Percentiles rank a stretch among this genome's conserved stretches.
Evolutionary conservation across 2,329 filamentous ascomycete species (phyloP).

Genomic region (Bisporella sp.): DNA sequence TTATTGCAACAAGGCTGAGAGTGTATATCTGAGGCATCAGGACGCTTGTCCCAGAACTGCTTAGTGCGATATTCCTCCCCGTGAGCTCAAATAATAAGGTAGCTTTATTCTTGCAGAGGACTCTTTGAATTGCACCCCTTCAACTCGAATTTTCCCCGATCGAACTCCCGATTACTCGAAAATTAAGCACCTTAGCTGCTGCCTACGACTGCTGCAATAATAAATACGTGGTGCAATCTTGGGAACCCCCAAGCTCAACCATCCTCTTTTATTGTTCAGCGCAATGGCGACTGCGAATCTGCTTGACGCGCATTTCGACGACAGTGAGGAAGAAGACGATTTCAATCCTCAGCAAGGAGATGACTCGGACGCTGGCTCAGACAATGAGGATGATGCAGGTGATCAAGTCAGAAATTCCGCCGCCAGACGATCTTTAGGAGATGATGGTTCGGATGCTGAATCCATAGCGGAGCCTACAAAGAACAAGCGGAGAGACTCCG

Average conservation of each 20-base stretch:
- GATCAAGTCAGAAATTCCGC: constrained; percentile 22
- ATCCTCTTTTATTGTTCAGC: neutral
- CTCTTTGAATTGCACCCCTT: too few species aligned
- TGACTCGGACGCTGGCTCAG: constrained; percentile 53
- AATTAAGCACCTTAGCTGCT: neutral
- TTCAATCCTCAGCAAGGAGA: constrained; percentile 80
- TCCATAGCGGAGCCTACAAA: constrained; percentile 30
- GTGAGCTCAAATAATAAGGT: too few species aligned
- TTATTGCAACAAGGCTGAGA: too few species aligned
- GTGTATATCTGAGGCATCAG: too few species aligned
- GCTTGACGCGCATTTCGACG: constrained; percentile 32
- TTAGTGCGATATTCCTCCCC: too few species aligned
- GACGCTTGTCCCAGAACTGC: too few species aligned
- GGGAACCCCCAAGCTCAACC: neutral
- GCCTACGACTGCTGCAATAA: constrained; percentile 2
- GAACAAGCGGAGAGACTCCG: constrained; percentile 13
- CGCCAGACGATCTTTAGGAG: constrained; percentile 28
- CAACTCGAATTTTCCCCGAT: too few species aligned
- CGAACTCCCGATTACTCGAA: neutral
- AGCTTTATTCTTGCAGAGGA: too few species aligned
- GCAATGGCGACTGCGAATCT: constrained; percentile 16
- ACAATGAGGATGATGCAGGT: constrained; percentile 19
- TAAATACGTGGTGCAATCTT: neutral
- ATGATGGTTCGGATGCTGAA: constrained; percentile 40
- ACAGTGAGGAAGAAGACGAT: constrained; percentile 72